phyloP scores from a whole-genome alignment of 1,284 basidiomycete genomes.

The Apiotrichum veenhuisii region DNA sequence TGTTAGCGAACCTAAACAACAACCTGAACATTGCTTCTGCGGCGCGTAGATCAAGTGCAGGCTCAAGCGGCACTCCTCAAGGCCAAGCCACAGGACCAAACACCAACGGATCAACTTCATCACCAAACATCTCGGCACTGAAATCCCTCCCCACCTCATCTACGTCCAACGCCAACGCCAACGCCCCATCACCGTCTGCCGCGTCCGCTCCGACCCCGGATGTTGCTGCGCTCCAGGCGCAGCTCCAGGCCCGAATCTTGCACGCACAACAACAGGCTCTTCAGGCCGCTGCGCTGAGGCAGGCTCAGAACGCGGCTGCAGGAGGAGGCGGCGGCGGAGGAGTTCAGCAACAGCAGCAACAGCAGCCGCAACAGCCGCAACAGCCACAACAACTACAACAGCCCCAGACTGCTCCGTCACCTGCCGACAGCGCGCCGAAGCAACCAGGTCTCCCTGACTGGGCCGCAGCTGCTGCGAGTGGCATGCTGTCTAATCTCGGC shows the following conservation, averaged over 20 bases:
- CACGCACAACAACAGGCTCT: conserved; percentile 23
- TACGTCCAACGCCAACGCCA: neutral
- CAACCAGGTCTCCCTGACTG: conserved; percentile 14
- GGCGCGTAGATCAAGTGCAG: neutral
- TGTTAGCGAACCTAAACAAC: conserved; percentile 11
- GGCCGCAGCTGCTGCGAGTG: conserved; percentile 14
- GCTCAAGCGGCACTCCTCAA: neutral
- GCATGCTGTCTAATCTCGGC: conserved; percentile 22
- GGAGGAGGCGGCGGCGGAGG: neutral
- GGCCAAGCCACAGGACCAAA: no score
- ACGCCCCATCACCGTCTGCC: conserved; percentile 1
- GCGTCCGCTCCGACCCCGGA: conserved; percentile 6
- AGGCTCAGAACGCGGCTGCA: neutral
- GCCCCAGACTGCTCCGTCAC: neutral
- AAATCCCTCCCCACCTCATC: neutral
- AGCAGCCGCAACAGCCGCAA: conserved; percentile 5
- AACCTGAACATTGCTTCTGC: conserved; percentile 9
- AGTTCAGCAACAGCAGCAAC: neutral
- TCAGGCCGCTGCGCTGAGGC: conserved; percentile 10
- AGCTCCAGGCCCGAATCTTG: conserved; percentile 20
- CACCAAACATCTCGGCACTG: neutral
- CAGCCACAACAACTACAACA: neutral
- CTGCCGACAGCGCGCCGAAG: neutral
- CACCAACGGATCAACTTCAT: neutral
- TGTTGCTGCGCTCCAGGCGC: conserved; percentile 15